These are phyloP conservation scores for Calocybe gambosa DNA, from an alignment of 1,284 basidiomycete species.

Conservation along the genomic window DNA sequence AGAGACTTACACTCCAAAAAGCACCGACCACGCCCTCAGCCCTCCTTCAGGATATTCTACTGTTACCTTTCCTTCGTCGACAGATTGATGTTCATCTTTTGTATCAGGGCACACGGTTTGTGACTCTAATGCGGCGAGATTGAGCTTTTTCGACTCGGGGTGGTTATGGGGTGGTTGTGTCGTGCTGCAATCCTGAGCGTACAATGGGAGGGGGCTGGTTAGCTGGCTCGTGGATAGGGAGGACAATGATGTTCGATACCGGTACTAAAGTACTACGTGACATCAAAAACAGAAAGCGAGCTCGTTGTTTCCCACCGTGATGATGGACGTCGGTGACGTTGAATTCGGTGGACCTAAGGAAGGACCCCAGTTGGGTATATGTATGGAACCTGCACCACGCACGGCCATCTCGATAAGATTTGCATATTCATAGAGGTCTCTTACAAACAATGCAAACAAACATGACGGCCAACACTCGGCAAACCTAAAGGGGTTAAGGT, in stretches of 20 bases:
- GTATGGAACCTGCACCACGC: neutral
- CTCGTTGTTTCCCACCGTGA: neutral
- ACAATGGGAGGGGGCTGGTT: neutral
- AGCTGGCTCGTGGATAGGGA: neutral
- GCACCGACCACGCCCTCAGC: conserved; percentile 28
- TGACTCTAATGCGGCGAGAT: neutral
- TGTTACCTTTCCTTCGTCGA: neutral
- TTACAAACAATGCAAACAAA: neutral
- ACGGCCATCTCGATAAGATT: conserved; percentile 10
- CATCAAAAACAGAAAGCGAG: neutral
- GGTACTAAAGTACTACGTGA: neutral
- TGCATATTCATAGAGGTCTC: neutral
- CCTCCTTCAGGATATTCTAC: conserved; percentile 30
- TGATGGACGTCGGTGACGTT: neutral
- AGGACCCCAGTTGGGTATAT: neutral
- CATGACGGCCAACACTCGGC: neutral
- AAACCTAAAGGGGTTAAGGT: conserved; percentile 2
- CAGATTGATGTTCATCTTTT: neutral
- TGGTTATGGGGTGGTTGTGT: neutral
- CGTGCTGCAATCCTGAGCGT: neutral
- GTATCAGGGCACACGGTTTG: neutral
- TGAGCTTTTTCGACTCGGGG: conserved; percentile 10
- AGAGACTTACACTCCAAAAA: conserved; percentile 29
- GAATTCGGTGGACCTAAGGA: neutral
- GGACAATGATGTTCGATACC: neutral